Percentiles rank a stretch among this genome's conserved stretches.
Conservation (phyloP, 2,329 filamentous ascomycete species). For the Aspergillus oerlinghausenensis region DNA sequence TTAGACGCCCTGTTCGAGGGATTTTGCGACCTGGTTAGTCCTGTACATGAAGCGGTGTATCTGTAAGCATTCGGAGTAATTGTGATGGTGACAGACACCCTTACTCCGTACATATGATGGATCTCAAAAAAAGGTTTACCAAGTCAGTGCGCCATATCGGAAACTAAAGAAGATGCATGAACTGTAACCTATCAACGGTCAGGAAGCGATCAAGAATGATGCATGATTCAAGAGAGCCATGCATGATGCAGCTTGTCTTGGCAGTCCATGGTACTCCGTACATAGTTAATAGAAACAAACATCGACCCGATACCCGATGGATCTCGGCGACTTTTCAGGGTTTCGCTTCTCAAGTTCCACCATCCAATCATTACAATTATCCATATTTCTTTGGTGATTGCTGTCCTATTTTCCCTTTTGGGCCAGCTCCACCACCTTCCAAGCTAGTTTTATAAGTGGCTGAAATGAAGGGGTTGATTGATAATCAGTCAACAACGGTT, state of each 20-base stretch:
- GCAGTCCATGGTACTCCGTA: background rate
- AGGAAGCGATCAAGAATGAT: too few relatives aligned
- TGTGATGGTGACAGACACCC: background rate
- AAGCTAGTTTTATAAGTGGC: background rate
- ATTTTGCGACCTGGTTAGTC: background rate
- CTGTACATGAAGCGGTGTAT: background rate
- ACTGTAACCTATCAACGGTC: too few relatives aligned
- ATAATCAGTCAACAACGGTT: background rate
- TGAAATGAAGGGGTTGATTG: background rate
- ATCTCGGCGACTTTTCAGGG: background rate
- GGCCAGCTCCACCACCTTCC: too few relatives aligned
- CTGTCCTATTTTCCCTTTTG: too few relatives aligned
- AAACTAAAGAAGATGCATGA: background rate
- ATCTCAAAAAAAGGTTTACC: background rate
- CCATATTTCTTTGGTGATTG: too few relatives aligned
- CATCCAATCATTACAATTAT: background rate
- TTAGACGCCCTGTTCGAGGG: too few relatives aligned
- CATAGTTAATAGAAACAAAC: background rate
- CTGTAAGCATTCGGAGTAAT: background rate
- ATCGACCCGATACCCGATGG: background rate
- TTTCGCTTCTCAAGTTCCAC: too few relatives aligned
- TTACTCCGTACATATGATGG: background rate
- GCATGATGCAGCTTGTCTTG: background rate
- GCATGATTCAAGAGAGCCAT: too few relatives aligned
- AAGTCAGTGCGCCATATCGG: background rate